Evolutionary conservation across 805 yeast genomes (phyloP).

Genomic region (Kuraishia ogatae): DNA sequence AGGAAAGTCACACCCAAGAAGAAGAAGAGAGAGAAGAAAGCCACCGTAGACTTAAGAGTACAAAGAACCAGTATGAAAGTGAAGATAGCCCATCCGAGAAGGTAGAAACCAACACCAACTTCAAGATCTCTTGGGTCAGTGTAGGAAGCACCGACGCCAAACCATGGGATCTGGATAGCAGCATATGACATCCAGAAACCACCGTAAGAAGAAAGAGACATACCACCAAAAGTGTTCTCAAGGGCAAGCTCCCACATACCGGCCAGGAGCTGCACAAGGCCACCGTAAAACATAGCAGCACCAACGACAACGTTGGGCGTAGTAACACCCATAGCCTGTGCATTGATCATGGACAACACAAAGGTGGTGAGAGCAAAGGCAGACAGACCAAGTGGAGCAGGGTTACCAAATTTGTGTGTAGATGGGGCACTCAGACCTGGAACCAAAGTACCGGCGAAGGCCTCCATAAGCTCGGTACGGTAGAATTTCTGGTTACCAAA

Average conservation of each 20-base stretch:
- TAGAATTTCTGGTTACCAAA: constrained; percentile 68
- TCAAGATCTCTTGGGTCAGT: constrained; percentile 32
- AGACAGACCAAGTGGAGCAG: constrained; percentile 67
- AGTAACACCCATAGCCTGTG: constrained; percentile 59
- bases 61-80: constrained; percentile 48
- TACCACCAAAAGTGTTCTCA: constrained; percentile 71
- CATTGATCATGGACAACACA: constrained; percentile 54
- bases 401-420: constrained; percentile 55
- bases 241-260: constrained; percentile 72
- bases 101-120: constrained; percentile 49
- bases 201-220: constrained; percentile 52
- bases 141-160: constrained; percentile 45
- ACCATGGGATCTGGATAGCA: constrained; percentile 50
- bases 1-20: constrained; percentile 47
- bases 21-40: constrained; percentile 44
- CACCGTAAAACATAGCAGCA: constrained; percentile 64
- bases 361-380: constrained; percentile 66
- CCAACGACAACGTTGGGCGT: constrained; percentile 56
- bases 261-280: constrained; percentile 60
- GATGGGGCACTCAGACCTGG: constrained; percentile 61
- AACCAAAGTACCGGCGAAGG: constrained; percentile 79
- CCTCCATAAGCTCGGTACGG: constrained; percentile 47
- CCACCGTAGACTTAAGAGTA: constrained; percentile 47
- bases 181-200: constrained; percentile 77
- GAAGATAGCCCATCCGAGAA: constrained; percentile 59